phyloP scores from a whole-genome alignment of 1,139 yeast species.

The Arxiozyma telluris region DNA sequence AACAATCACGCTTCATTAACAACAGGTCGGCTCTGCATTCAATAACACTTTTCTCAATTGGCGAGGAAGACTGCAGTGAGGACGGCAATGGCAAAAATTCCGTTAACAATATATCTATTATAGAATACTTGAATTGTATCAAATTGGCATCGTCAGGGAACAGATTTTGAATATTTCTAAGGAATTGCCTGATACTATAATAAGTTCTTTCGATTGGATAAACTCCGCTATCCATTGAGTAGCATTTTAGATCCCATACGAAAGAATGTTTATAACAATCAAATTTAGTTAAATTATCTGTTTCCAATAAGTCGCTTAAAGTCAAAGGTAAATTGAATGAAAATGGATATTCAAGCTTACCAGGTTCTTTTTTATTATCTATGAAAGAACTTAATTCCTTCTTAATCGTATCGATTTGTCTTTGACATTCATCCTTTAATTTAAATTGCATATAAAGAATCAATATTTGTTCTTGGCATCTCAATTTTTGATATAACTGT shows the following conservation, averaged over 20 bases:
- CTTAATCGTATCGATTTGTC: constrained; percentile 16
- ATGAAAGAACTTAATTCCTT: constrained; percentile 5
- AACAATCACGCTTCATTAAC: constrained; percentile 23
- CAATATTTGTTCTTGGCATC: constrained; percentile 20
- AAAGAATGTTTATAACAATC: constrained; percentile 19
- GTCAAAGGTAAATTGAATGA: constrained; percentile 6
- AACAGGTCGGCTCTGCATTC: constrained; percentile 23
- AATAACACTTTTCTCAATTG: neutral
- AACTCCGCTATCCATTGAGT: constrained; percentile 8
- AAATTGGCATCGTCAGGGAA: constrained; percentile 12
- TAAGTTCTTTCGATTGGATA: constrained; percentile 9
- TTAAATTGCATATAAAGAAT: constrained; percentile 21
- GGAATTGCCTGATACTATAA: constrained; percentile 12
- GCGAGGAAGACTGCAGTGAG: constrained; percentile 1
- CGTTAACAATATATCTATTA: constrained; percentile 12
- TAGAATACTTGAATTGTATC: constrained; percentile 19
- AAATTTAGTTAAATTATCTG: constrained; percentile 16
- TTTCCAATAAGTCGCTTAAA: constrained; percentile 10
- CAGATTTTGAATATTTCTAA: constrained; percentile 10
- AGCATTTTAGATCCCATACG: constrained; percentile 16
- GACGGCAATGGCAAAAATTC: constrained; percentile 6
- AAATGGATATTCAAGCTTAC: constrained; percentile 21
- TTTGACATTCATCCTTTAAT: constrained; percentile 20
- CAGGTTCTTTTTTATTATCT: constrained; percentile 3
- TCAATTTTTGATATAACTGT: constrained; percentile 10